phyloP scores from a whole-genome alignment of 495 filamentous ascomycete species.

The Paragyromitra xinjiangensis region DNA sequence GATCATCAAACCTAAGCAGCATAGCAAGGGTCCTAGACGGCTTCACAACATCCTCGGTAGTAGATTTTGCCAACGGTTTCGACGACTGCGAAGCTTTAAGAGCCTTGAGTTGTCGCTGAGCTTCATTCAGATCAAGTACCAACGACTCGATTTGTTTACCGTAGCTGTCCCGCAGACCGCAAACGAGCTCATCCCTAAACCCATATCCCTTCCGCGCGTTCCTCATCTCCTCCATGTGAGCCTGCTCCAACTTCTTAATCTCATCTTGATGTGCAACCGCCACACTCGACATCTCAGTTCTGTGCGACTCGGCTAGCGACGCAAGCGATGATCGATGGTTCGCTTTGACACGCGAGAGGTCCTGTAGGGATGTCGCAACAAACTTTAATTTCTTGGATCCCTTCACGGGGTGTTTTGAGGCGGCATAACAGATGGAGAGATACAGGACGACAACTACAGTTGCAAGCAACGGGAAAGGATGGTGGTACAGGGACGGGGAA shows the following conservation, averaged over 20 bases:
- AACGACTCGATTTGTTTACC: slow-evolving; percentile 52
- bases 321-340: slow-evolving; percentile 56
- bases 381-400: slow-evolving; percentile 17
- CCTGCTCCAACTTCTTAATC: slow-evolving; percentile 45
- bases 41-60: not conserved
- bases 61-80: not conserved
- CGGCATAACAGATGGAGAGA: slow-evolving; percentile 4
- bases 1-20: slow-evolving; percentile 47
- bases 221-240: slow-evolving; percentile 48
- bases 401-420: not conserved
- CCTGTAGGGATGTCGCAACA: slow-evolving; percentile 22
- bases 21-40: slow-evolving; percentile 31
- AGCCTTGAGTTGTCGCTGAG: slow-evolving; percentile 49
- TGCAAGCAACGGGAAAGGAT: not conserved
- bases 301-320: slow-evolving; percentile 53
- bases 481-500: not conserved
- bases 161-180: slow-evolving; percentile 53
- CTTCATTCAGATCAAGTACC: slow-evolving; percentile 53
- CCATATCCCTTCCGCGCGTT: slow-evolving; percentile 51
- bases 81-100: not conserved
- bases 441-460: not conserved
- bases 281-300: slow-evolving; percentile 48
- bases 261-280: slow-evolving; percentile 39
- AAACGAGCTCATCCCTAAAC: slow-evolving; percentile 49
- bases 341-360: slow-evolving; percentile 53